Evolutionary conservation across 768 basidiomycete genomes (phyloP), one percentile per base, ranked within the genome.

Genomic region (Lentinula sp.): DNA sequence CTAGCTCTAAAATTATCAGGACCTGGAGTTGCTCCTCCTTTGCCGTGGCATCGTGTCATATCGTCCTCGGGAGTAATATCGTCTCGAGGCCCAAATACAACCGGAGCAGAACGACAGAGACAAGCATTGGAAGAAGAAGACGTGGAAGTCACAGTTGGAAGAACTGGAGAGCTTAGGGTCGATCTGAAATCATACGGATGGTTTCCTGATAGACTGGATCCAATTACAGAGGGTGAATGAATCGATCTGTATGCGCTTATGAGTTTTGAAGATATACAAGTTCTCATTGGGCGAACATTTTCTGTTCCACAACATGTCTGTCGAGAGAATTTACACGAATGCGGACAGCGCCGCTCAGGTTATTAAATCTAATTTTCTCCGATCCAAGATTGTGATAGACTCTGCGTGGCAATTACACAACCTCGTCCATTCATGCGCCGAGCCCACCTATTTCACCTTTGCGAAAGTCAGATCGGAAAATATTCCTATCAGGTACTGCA

Each of bases 41-140:
- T 93, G 1, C 92, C 91, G 0, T 94, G 91, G 91, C 81, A 93
- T 63, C 83, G 91, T 35, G 90, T 93, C 4, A 77, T 93, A 13
- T 80, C 83, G 3, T 79, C 90, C 0, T 79, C 85, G 0, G 91
- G 92, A 1, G 73, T 78, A 1, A 89, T 91, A 64, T 92, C 92
- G 1, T 93, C 91, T 6, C 81, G 94, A 48, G 93, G 90, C 0
- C 91, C 93, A 3, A 89, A 86, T 3, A 94, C 94, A 3, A 42
- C 82, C 43, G 93, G 92, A 2, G 93, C 93, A 0, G 81, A 81
- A 49, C 76, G 84, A 0, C 94, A 97, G 69, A 77, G 85, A 16
- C 85, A 88, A n/a, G 85, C 81, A 2, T 80, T 97, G 13, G 83
- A 86, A 61, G 86, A 83, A 0, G 94, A 95, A 71, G 92, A 90